Evolutionary conservation across 2,329 filamentous ascomycete genomes (phyloP), one percentile per base, ranked within the genome.

Genomic region (Aspergillus clavatus): DNA sequence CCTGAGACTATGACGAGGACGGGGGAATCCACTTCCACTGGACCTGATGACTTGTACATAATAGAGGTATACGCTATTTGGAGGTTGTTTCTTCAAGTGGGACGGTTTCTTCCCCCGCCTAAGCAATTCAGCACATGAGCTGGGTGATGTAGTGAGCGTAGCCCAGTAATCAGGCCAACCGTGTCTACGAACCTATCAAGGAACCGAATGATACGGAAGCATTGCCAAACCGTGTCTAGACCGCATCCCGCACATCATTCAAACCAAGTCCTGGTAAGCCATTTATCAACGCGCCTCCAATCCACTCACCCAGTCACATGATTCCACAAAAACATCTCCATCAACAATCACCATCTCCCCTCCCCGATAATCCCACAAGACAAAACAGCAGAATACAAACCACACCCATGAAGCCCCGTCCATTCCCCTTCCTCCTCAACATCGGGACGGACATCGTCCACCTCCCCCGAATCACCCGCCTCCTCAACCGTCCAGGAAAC

Each of bases 381-480:
- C 26, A 26, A 22, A 33, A 27, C 18, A 21, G 18, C 14, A 16
- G 19, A 26, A 10, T 10, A n/a, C 10, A 35, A 27, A 19, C 21
- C 38, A 40, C 31, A 39, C 40, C 27, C 40, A 69, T 70, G 66
- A 68, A 63, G 51, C 55, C 56, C 3, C 43, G 55, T 5, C 66
- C 65, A 0, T 88, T 90, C 56, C 83, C 84, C 1, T 73, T 81
- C n/a, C 73, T 81, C 1, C 61, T 91, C 11, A 76, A 77, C 39
- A 72, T 95, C 42, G 89, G 89, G 46, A 91, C 81, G 38, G 89
- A 95, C 62, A 84, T 95, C 45, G 89, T 87, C 65, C 76, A 77
- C 46, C 77, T 89, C 46, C 67, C 75, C 0, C 82, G 89, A 44
- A 81, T 95, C 47, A 69, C 73, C 49, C 63, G 66, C 16, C 72